Base-by-base conservation (phyloP, 2,329 filamentous ascomycete species). In the Ceratocystis papillata region DNA sequence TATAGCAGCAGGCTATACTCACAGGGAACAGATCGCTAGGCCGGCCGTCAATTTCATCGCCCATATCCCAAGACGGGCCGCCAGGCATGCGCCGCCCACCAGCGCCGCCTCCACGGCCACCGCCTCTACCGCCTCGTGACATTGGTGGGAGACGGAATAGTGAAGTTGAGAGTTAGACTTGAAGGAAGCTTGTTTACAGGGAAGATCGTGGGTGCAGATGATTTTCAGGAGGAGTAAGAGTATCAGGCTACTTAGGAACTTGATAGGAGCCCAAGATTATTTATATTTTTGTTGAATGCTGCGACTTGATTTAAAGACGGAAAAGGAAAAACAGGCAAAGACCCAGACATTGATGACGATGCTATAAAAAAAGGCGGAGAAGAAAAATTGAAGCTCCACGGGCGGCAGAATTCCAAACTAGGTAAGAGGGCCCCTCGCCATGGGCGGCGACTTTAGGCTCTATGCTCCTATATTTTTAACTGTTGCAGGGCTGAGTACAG, bases 11-110 rank as follows among this genome's bases (percentile, higher is more conserved):
- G 50, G 8, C 44, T 25, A 20, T 10, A 70, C 79, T 68, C 73
- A 83, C 81, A 0, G 83, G 82, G 68, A 85, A 85, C 8, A 82
- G 79, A 69, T 85, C 82, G n/a, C 80, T 81, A 5, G 83, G 83
- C 41, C 80, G 77, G 63, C 79, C 79, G 72, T 83, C 81, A 7
- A 81, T 79, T 69, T 84, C 82, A 69, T 83, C 80, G 50, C 78
- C 76, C 20, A 74, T 77, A 57, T 79, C 78, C 79, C 81, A 84
- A 0, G 81, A 79, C 65, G 82, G 76, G 33, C 78, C 77, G 10
- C 77, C 78, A 20, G 77, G 73, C 60, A 79, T 77, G 57, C 75
- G 76, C 63, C 79, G 72, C n/a, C 76, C 75, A 60, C 79, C 79
- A 65, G 79, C 79, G 67, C 79, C 76, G 50, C 77, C 79, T 62